Conservation (phyloP, 371 early-diverging fungal species). For the Homolaphlyctis polyrhiza region DNA sequence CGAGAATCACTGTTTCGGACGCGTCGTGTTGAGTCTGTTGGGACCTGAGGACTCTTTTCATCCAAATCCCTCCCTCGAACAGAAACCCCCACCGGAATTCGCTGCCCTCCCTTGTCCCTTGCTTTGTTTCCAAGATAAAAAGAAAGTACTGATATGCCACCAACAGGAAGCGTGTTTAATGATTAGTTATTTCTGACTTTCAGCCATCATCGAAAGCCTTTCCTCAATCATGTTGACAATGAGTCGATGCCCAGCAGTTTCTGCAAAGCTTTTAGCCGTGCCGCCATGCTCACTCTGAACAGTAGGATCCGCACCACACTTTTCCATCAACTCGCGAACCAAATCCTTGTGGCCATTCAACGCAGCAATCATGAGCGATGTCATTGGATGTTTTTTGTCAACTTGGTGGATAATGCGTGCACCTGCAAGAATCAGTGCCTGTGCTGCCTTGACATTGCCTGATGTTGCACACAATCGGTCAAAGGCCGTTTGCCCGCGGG, state of each 20-base stretch:
- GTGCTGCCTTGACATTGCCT: conserved; percentile 25
- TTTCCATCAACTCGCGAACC: conserved; percentile 33
- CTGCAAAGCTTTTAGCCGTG: conserved; percentile 23
- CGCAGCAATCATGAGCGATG: conserved; percentile 40
- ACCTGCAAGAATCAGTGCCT: conserved; percentile 24
- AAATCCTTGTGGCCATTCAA: conserved; percentile 36
- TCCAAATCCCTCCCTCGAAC: too few relatives aligned
- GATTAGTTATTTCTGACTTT: too few relatives aligned
- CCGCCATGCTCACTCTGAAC: conserved; percentile 30
- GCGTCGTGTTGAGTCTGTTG: too few relatives aligned
- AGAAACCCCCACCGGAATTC: too few relatives aligned
- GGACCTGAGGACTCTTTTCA: too few relatives aligned
- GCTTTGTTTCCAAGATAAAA: too few relatives aligned
- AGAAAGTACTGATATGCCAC: too few relatives aligned
- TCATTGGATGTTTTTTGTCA: conserved; percentile 28
- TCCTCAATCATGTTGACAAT: conserved; percentile 17
- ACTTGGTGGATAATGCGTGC: conserved; percentile 19
- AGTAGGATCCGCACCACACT: conserved; percentile 25
- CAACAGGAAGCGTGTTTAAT: too few relatives aligned
- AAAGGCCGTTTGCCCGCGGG: conserved; percentile 28
- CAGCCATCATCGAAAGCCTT: background rate
- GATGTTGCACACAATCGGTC: conserved; percentile 31
- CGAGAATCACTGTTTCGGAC: too few relatives aligned
- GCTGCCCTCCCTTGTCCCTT: too few relatives aligned
- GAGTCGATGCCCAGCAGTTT: conserved; percentile 8